Conservation (phyloP, 306 rosid genomes). For the Trichosanthes cucumerina region DNA sequence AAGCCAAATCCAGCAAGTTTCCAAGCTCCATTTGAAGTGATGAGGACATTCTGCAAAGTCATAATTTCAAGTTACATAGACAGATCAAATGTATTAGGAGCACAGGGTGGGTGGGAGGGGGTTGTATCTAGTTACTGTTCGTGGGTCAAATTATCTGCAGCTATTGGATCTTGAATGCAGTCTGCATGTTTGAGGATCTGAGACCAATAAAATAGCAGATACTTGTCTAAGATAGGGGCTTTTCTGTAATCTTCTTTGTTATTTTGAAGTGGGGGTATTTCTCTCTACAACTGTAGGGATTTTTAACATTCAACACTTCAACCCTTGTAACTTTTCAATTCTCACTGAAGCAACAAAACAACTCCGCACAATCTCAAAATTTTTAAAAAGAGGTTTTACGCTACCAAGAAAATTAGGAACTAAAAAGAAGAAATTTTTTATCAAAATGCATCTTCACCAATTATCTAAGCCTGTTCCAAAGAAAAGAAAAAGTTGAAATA, state of each 20-base stretch:
- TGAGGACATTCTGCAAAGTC: conserved; percentile 71
- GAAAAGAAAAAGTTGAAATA: not conserved
- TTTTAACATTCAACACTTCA: not conserved
- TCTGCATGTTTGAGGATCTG: not conserved
- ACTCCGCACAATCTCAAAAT: not conserved
- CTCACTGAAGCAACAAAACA: not conserved
- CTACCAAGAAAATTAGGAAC: not conserved
- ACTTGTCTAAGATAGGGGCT: not conserved
- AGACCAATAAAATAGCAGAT: not conserved
- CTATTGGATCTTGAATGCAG: not conserved
- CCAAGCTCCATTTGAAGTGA: conserved; percentile 98
- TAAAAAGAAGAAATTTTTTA: not conserved
- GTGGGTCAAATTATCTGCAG: not conserved
- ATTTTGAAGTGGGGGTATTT: not conserved
- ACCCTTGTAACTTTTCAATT: not conserved
- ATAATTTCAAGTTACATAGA: conserved; percentile 4
- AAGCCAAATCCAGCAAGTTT: conserved; percentile 95
- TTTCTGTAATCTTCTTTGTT: not conserved
- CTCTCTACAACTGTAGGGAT: not conserved
- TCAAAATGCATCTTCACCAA: not conserved
- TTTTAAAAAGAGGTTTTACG: not conserved
- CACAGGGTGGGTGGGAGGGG: not conserved
- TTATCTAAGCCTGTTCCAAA: not conserved
- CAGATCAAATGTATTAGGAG: conserved; percentile 1
- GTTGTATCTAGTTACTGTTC: not conserved